Base-by-base conservation (phyloP, 2,329 filamentous ascomycete genomes). In the Talaromyces sp. region DNA sequence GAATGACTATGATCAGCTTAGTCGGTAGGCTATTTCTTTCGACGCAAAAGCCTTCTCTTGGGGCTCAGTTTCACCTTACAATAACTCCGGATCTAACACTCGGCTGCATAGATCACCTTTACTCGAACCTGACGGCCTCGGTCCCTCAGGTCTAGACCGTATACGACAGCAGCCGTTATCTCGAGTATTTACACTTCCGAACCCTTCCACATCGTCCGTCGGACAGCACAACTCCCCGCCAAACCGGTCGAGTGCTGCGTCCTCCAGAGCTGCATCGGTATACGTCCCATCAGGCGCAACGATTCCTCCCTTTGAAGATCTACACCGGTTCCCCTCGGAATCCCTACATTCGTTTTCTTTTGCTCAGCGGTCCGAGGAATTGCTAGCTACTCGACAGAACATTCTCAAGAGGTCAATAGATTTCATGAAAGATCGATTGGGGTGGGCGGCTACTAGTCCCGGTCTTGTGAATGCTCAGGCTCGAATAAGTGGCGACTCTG, bases 301-400 rank as follows among this genome's bases (percentile, higher is more conserved):
- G 22, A 93, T 92, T 25, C 92, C 92, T 27, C 86, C 81, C 6
- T 73, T 91, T 49, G 95, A 98, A 81, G 95, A 99, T 75, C 86
- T 99, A 54, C 89, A 89, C 54, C 89, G 93, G 60, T 99, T 99
- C 75, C 94, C 95, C 1, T 92, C 92, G 71, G 95, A 99, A 76
- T 99, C 95, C 5, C 82, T 99, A 56, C 95, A 99, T 78, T 99
- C 95, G 1, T 99, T 99, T 80, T 98, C 94, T 13, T 99, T 99
- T 77, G 92, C 95, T 47, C 92, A 96, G 71, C 93, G 97, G 78
- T 94, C 93, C 2, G 93, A 97, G 74, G 94, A 98, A 68, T 88
- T 92, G 68, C 84, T 98, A 64, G 91, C 97, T 76, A 97, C 88
- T 76, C 90, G 95, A 63, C 93, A 98, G 76, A 96, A 92, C 82